Evolutionary conservation across 148 eudicot genomes (phyloP).

Genomic region (Linanthus parryae): DNA sequence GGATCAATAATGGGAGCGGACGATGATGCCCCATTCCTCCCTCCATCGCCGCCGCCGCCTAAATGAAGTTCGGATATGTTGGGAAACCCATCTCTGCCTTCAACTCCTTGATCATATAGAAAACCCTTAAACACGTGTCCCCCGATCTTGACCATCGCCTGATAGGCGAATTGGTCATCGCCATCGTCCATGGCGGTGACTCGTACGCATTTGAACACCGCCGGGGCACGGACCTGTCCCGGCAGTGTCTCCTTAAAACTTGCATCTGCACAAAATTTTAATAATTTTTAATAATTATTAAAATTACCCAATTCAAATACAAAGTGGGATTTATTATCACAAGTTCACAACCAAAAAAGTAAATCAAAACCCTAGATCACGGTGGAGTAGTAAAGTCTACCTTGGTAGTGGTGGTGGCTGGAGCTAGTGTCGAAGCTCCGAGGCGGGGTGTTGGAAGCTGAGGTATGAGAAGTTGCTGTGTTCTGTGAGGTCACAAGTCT

Average conservation of each 20-base stretch:
- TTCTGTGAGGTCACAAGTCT: slow-evolving; percentile 55
- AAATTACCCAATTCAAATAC: too few relatives aligned
- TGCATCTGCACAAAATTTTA: slow-evolving; percentile 51
- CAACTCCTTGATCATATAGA: slow-evolving; percentile 78
- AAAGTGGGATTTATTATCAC: too few relatives aligned
- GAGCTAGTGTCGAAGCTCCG: slow-evolving; percentile 86
- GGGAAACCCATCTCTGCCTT: slow-evolving; percentile 57
- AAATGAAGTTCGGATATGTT: slow-evolving; percentile 78
- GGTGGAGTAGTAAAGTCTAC: slow-evolving; percentile 1
- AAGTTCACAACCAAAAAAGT: too few relatives aligned
- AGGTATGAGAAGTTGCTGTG: slow-evolving; percentile 64
- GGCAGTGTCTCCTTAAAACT: slow-evolving; percentile 70
- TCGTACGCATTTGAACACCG: slow-evolving; percentile 78
- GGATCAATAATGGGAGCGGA: slow-evolving; percentile 43
- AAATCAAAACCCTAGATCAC: background rate
- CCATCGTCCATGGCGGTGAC: slow-evolving; percentile 82
- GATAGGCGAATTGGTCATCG: slow-evolving; percentile 80
- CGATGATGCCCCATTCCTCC: slow-evolving; percentile 33
- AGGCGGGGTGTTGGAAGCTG: slow-evolving; percentile 80
- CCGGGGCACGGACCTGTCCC: slow-evolving; percentile 78
- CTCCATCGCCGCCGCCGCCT: slow-evolving; percentile 25
- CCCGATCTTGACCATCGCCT: slow-evolving; percentile 67
- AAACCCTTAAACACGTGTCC: slow-evolving; percentile 94
- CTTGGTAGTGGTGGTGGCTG: slow-evolving; percentile 92
- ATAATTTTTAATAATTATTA: too few relatives aligned